Conservation (phyloP, 192 early-diverging fungal species). For the Entomortierella chlamydospora region DNA sequence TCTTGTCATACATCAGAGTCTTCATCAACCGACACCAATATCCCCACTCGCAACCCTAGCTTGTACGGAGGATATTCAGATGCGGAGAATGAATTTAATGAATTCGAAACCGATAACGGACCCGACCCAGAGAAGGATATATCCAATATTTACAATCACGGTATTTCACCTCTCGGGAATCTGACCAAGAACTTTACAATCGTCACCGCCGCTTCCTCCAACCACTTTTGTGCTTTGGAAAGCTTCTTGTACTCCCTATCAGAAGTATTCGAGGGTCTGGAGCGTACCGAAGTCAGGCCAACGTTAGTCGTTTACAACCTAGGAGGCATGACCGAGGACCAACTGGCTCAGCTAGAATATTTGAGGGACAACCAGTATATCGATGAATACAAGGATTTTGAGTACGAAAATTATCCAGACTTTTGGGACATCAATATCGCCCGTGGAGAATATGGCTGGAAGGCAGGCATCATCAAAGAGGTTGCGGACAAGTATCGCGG, state of each 20-base stretch:
- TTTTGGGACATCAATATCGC: conserved; percentile 61
- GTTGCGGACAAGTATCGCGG: conserved; percentile 56
- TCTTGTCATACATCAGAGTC: too few relatives aligned
- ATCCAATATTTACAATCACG: conserved; percentile 18
- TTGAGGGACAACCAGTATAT: conserved; percentile 55
- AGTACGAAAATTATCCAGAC: conserved; percentile 57
- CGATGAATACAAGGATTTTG: conserved; percentile 57
- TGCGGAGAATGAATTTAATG: neutral
- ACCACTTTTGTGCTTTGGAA: conserved; percentile 66
- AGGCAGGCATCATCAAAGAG: conserved; percentile 65
- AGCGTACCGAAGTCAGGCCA: conserved; percentile 42
- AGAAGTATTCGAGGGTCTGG: conserved; percentile 44
- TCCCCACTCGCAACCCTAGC: neutral
- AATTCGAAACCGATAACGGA: neutral
- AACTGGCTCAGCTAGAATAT: conserved; percentile 47
- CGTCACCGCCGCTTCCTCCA: conserved; percentile 61
- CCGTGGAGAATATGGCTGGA: conserved; percentile 68
- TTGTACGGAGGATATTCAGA: neutral
- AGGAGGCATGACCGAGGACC: conserved; percentile 58
- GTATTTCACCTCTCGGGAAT: conserved; percentile 28
- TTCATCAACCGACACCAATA: neutral
- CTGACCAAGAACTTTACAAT: conserved; percentile 58
- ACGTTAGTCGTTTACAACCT: conserved; percentile 63
- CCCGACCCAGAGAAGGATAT: conserved; percentile 39
- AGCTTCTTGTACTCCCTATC: conserved; percentile 59